These are phyloP conservation scores for Annona cherimola DNA, from an alignment of 164 flowering plant species.

Conservation along the genomic window DNA sequence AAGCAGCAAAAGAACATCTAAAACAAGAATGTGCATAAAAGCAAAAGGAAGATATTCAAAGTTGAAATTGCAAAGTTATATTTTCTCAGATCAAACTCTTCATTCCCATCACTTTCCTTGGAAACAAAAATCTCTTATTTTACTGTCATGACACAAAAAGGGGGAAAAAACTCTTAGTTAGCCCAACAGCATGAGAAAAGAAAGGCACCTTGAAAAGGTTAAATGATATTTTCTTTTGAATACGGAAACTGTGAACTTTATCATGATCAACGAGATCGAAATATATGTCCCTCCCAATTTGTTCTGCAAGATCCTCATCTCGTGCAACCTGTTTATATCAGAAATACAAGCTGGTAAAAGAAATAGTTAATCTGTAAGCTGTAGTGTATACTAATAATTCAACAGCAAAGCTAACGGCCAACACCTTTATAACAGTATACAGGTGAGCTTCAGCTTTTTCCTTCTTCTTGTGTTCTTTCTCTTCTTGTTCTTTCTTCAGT, in stretches of 20 bases:
- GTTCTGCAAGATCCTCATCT: conserved; percentile 66
- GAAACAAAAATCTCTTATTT: too few species aligned
- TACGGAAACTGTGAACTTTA: conserved; percentile 71
- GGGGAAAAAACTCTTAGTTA: not conserved
- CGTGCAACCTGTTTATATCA: conserved; percentile 54
- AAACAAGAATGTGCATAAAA: too few species aligned
- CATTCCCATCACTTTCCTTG: too few species aligned
- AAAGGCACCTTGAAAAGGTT: conserved; percentile 52
- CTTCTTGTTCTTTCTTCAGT: conserved; percentile 90
- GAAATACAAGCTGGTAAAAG: conserved; percentile 1
- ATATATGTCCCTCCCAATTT: conserved; percentile 73
- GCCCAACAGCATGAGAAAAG: not conserved
- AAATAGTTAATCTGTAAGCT: not conserved
- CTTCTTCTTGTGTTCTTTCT: conserved; percentile 79
- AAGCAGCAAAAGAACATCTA: too few species aligned
- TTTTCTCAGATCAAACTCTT: too few species aligned
- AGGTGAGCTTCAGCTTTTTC: conserved; percentile 86
- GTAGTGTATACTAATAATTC: not conserved
- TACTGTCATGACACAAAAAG: not conserved
- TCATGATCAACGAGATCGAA: conserved; percentile 91
- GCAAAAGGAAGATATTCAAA: too few species aligned
- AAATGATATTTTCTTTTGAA: conserved; percentile 65
- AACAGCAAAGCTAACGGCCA: not conserved
- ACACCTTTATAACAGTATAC: conserved; percentile 77
- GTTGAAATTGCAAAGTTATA: too few species aligned